These are phyloP conservation scores for Blastobotrys buckinghamii DNA, from an alignment of 1,139 yeast genomes.

Conservation along the genomic window DNA sequence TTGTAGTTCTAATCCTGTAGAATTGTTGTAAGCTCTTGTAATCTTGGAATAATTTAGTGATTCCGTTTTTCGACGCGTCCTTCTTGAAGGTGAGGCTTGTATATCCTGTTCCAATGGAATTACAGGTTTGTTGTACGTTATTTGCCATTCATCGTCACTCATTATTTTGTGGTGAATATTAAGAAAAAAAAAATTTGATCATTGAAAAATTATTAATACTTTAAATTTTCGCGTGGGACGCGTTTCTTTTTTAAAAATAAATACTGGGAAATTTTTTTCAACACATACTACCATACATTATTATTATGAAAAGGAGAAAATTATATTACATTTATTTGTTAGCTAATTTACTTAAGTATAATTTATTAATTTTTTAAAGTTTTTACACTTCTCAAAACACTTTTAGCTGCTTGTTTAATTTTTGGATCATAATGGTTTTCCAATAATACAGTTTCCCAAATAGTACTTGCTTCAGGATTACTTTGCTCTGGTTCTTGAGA, in stretches of 20 bases:
- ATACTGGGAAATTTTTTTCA: no score
- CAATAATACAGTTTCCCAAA: slow-evolving; percentile 80
- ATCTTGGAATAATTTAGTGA: not conserved
- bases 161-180: not conserved
- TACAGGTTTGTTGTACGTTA: slow-evolving; percentile 8
- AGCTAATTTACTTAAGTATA: not conserved
- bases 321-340: not conserved
- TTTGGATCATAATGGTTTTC: slow-evolving; percentile 78
- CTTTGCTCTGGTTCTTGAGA: slow-evolving; percentile 65
- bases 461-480: slow-evolving; percentile 80
- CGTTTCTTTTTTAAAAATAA: no score
- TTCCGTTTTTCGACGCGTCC: not conserved
- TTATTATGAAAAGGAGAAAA: not conserved
- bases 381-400: slow-evolving; percentile 14
- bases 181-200: not conserved
- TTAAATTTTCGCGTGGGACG: no score
- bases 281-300: no score
- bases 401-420: slow-evolving; percentile 51
- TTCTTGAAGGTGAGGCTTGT: not conserved
- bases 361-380: not conserved
- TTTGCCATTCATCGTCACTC: slow-evolving; percentile 7
- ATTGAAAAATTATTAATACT: not conserved
- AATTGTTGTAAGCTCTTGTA: not conserved
- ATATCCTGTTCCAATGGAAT: not conserved
- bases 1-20: not conserved